Evolutionary conservation across 805 yeast genomes (phyloP), one percentile per base, ranked within the genome.

Genomic region (Yarrowia keelungensis): DNA sequence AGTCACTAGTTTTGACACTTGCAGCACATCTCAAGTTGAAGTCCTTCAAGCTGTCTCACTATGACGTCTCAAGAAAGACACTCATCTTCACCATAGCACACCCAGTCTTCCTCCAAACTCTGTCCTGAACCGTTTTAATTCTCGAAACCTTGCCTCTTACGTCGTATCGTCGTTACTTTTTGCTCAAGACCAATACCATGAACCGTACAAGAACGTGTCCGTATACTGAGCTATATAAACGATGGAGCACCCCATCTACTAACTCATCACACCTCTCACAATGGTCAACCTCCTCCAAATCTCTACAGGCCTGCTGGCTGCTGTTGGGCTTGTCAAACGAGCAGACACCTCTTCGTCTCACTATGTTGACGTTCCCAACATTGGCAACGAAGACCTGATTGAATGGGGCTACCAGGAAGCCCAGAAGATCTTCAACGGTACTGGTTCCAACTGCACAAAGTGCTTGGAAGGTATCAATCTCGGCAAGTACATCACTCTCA

Each of bases 381-480:
- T 42, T n/a, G 46, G 46, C 5, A 42, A 42, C 46, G 46, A 42
- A 15, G 46, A 8, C 16, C 10, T 42, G 10, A 9, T 42, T 9
- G 46, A 42, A 14, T 42, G 46, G 46, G 46, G 46, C 9, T 42
- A 42, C 46, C 46, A n/a, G 19, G 46, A 42, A 16, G 19, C 46
- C 3, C 46, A 42, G 46, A 42, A n/a, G 19, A 42, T 42, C 46
- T 42, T 42, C 46, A 42, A 42, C 19, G 46, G 46, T 7, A 42
- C 46, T 8, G 46, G 46, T 15, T 42, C 46, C 46, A 42, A 42
- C 46, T 42, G 46, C 19, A 42, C 46, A 8, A 42, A 42, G 46
- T 42, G 46, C 19, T 16, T 42, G 19, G 11, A 42, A 16, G 46
- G 46, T 16, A 42, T 42, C 46, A 42, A 42, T n/a, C 46, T 42